These are phyloP conservation scores for Solanum corneliomulleri DNA, from an alignment of 257 asterid genomes.

Conservation along the genomic window DNA sequence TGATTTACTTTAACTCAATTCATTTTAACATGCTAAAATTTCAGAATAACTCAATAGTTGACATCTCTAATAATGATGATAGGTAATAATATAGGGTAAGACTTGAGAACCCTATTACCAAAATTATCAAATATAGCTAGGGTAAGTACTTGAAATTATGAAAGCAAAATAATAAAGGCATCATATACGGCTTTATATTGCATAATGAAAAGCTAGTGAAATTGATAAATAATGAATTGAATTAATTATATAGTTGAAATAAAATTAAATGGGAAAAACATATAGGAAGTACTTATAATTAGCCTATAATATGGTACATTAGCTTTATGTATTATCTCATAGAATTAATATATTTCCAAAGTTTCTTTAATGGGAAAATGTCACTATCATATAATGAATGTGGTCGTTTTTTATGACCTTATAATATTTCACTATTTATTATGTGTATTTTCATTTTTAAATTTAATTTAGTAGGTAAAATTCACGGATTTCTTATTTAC, in stretches of 20 bases:
- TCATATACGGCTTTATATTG: slow-evolving; percentile 4
- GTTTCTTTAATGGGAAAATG: slow-evolving; percentile 14
- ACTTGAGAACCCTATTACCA: background rate
- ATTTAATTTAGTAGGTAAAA: slow-evolving; percentile 30
- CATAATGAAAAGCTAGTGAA: background rate
- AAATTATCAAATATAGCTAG: background rate
- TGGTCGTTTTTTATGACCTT: slow-evolving; percentile 6
- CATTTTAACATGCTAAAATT: background rate
- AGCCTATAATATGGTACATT: background rate
- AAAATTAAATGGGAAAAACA: background rate
- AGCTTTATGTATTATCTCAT: background rate
- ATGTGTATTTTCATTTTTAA: slow-evolving; percentile 11
- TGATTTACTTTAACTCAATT: background rate
- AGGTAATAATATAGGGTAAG: background rate
- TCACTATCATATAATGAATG: slow-evolving; percentile 30
- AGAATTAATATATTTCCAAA: background rate
- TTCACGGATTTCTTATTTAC: slow-evolving; percentile 30
- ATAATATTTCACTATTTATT: background rate
- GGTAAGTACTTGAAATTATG: background rate
- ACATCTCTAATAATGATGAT: background rate
- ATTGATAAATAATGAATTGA: background rate
- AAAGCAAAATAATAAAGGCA: slow-evolving; percentile 4
- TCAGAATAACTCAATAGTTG: background rate
- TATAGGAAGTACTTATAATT: background rate
- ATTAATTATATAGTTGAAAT: background rate